Conservation (phyloP, 106 monocot genomes). For the Triglochin maritima region DNA sequence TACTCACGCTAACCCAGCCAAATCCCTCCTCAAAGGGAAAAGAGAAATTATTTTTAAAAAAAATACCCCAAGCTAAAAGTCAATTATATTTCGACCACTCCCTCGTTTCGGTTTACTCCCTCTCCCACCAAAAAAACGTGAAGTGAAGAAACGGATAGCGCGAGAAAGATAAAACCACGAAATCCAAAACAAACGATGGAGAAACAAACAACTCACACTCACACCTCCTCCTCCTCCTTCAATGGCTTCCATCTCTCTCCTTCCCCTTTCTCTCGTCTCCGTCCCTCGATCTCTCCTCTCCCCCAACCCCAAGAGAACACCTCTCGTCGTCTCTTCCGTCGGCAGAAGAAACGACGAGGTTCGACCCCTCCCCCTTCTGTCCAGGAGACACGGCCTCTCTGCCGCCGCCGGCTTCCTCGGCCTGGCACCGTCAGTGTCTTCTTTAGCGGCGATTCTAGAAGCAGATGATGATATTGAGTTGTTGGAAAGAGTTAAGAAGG, state of each 20-base stretch:
- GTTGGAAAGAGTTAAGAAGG: slow-evolving; percentile 79
- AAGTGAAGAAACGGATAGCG: too few relatives aligned
- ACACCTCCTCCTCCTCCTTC: not conserved
- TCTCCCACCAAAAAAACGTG: too few relatives aligned
- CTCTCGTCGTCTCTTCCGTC: too few relatives aligned
- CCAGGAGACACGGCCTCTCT: slow-evolving; percentile 8
- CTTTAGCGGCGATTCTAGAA: slow-evolving; percentile 58
- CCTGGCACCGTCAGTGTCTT: not conserved
- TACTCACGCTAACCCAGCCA: too few relatives aligned
- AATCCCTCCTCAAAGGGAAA: too few relatives aligned
- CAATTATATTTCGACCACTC: too few relatives aligned
- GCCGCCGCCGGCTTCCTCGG: slow-evolving; percentile 1
- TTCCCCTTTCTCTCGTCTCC: not conserved
- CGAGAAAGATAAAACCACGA: too few relatives aligned
- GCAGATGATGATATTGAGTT: slow-evolving; percentile 88
- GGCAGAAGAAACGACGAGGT: not conserved
- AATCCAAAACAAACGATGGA: too few relatives aligned
- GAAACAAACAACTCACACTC: not conserved
- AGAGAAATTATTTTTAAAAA: too few relatives aligned
- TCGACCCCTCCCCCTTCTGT: not conserved
- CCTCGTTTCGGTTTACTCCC: too few relatives aligned
- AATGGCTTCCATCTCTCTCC: not conserved
- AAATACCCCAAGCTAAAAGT: too few relatives aligned
- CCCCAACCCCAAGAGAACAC: not conserved
- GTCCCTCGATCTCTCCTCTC: not conserved